Base-by-base conservation (phyloP, 495 filamentous ascomycete genomes). In the Neurospora sublineolata region DNA sequence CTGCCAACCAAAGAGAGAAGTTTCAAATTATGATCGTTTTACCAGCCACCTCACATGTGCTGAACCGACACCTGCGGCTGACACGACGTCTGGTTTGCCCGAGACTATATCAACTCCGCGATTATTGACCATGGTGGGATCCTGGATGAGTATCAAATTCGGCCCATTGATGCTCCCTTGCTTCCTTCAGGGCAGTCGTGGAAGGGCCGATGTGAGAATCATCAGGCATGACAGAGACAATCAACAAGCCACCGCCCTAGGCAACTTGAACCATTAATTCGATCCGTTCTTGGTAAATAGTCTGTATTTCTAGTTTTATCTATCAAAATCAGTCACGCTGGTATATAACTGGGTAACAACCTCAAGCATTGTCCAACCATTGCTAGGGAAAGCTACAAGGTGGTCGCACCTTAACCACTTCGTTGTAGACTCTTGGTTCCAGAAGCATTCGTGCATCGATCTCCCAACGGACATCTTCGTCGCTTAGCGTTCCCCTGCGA, bases 401-500 rank as follows among this genome's bases (percentile, higher is more conserved):
- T 16, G 27, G 52, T 36, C 27, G 27, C 52, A 64, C 52, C 18
- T 64, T 27, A 27, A 36, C 23, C 46, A 6, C 27, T 64, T 64
- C n/a, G 9, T 9, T 4, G 27, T 33, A 16, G 14, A 30, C 14
- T 27, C 14, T 33, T 64, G 12, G 7, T 14, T 27, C 27, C 33
- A 3, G 27, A 18, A 36, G 14, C 6, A 14, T 33, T 64, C 14
- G 27, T 30, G 52, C 27, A 27, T 33, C 30, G 27, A 33, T 30
- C 30, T 64, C 52, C 52, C 2, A 33, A 64, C 8, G 27, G 3
- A 33, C 52, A 64, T 18, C 27, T 18, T 33, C 1, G 23, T 18
- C 6, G 52, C 39, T 80, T 70, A 80, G 68, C 94, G 85, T 77
- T 94, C 86, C 18, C 94, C 93, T 39, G 90, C 90, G 75, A 97